Evolutionary conservation across 306 rosid genomes (phyloP), one percentile per base, ranked within the genome.

Genomic region (Luffa acutangula): DNA sequence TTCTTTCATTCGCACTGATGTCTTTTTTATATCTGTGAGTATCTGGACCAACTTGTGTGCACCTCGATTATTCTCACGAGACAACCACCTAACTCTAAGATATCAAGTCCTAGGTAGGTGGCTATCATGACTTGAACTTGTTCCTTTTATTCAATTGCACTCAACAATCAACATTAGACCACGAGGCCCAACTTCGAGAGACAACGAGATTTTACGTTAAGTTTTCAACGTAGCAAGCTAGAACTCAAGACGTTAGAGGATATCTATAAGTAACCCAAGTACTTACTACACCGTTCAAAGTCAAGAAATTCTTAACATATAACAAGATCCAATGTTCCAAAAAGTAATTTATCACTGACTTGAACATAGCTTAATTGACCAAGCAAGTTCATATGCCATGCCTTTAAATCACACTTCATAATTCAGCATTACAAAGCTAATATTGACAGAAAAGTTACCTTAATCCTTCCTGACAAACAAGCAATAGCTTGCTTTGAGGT

Each of bases 381-480:
- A 0, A 2, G 7, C 67, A 60, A 18, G 12, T 25, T 31, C 36
- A 3, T 21, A 59, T 10, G 12, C 2, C 25, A 66, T 66, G 51
- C 10, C n/a, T n/a, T 37, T 39, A 42, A 21, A 7, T 45, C 57
- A 46, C 20, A 25, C 41, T 71, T 18, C 34, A 39, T 41, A 39
- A 43, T 17, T 65, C 6, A 65, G 3, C 72, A 48, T 48, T 48
- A 48, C 52, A 18, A 53, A 78, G 51, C 39, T 53, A 36, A 74
- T 43, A 67, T 53, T 78, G 7, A 79, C 49, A 59, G 76, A 75
- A 78, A 60, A 82, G 90, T 76, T 71, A 95, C 98, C 98, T 92
- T 83, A 95, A 79, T 78, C 98, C 98, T 88, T 91, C 98, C 67
- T 95, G 98, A 77, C 98, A 95, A 67, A 95, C 98, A 65, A 95